Conservation (phyloP, 2,329 filamentous ascomycete species). For the Calonectria naviculata region DNA sequence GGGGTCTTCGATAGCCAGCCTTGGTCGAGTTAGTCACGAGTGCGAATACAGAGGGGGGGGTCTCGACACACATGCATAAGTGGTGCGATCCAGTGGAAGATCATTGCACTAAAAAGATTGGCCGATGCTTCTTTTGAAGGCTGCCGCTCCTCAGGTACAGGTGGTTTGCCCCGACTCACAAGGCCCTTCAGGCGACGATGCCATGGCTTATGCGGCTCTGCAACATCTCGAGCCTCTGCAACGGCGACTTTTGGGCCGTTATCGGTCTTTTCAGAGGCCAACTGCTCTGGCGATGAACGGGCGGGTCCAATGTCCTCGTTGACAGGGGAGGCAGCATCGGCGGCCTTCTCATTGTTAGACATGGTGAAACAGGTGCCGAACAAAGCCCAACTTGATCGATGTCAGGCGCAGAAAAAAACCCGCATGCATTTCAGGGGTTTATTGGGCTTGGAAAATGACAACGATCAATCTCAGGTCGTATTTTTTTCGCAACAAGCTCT, state of each 20-base stretch:
- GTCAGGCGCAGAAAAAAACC: neutral
- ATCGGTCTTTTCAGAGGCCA: neutral
- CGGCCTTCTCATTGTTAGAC: neutral
- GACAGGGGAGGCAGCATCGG: neutral
- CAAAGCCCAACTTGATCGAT: neutral
- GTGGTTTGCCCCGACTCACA: neutral
- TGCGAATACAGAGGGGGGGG: neutral
- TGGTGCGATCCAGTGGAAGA: slow-evolving; percentile 14
- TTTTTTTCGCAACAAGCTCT: neutral
- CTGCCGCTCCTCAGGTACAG: neutral
- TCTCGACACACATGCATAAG: slow-evolving; percentile 1
- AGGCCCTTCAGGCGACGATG: neutral
- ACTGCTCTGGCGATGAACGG: neutral
- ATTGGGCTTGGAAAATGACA: neutral
- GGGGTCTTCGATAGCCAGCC: slow-evolving; percentile 6
- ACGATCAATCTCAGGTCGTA: neutral
- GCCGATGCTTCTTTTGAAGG: neutral
- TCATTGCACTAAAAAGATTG: neutral
- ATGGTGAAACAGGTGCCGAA: neutral
- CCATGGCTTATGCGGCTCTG: neutral
- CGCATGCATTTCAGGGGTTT: neutral
- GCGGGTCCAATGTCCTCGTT: neutral
- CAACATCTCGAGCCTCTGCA: neutral
- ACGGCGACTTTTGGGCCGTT: neutral
- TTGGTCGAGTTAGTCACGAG: slow-evolving; percentile 2